Evolutionary conservation across 345 rosid genomes (phyloP), one percentile per base, ranked within the genome.

Genomic region (Hirschfeldia incana): DNA sequence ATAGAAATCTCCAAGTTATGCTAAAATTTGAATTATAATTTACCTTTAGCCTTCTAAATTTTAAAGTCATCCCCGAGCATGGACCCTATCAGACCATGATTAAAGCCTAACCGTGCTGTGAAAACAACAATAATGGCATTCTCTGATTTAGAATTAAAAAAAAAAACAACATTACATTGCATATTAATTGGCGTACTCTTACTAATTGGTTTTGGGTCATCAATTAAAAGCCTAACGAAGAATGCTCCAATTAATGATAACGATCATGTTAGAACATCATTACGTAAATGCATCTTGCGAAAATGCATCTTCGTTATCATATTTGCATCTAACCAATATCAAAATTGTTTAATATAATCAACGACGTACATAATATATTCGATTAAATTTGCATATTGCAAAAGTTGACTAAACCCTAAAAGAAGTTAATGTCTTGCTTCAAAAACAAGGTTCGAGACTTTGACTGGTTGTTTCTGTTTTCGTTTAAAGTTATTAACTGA

Each of bases 381-480:
- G 10, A 66, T 4, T 44, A 42, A 62, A 16, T 55, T 27, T 72
- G 32, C 65, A 42, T 34, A 71, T 64, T 70, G 59, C 67, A 32
- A 72, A 72, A 59, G 77, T 78, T 78, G 82, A 78, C 82, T 29
- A 74, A 73, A 28, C 69, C 80, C 29, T 59, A 73, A 68, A 79
- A 62, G 32, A 73, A 79, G 65, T 73, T 78, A 67, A 78, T 59
- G 64, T 13, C 57, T 51, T 51, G 7, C 57, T 51, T 51, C 8
- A 51, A 51, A n/a, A n/a, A 51, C 21, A n/a, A 51, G 57, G 57
- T 51, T 51, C 57, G 57, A 51, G 21, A 51, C 57, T 51, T 51
- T n/a, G 57, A 51, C 57, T 51, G 7, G 57, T n/a, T 51, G 57
- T 51, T 51, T 51, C 57, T n/a, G n/a, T 51, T 51, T 51, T 51